phyloP scores from a whole-genome alignment of 2,329 filamentous ascomycete genomes.

The Aspergillus sp. region DNA sequence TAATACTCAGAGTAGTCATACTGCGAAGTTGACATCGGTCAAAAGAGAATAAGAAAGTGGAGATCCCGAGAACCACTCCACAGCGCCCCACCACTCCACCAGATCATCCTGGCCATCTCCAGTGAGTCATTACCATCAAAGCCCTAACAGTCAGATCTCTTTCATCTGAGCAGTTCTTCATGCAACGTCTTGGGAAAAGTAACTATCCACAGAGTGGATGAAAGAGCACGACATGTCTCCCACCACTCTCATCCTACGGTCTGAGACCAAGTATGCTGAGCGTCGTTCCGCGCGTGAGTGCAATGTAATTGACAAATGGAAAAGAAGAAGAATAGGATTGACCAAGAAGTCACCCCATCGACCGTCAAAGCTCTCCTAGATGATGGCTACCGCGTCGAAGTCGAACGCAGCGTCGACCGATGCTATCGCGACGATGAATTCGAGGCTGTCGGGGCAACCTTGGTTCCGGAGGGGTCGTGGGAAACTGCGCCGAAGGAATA shows the following conservation, averaged over 20 bases:
- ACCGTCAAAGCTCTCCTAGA: not conserved
- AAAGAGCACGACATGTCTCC: not conserved
- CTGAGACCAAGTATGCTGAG: not conserved
- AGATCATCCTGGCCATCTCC: too few species aligned
- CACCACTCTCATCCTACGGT: not conserved
- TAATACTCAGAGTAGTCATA: too few species aligned
- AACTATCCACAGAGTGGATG: too few species aligned
- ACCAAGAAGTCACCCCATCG: not conserved
- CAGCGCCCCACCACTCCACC: too few species aligned
- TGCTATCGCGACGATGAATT: not conserved
- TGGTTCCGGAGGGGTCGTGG: not conserved
- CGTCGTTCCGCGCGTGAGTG: not conserved
- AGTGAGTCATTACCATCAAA: too few species aligned
- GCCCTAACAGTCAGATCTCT: too few species aligned
- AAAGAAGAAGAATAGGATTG: not conserved
- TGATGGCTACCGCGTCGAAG: not conserved
- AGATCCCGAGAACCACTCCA: too few species aligned
- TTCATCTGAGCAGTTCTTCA: too few species aligned
- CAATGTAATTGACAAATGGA: not conserved
- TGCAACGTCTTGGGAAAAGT: too few species aligned
- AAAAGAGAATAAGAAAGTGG: too few species aligned
- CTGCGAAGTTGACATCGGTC: too few species aligned
- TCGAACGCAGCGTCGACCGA: not conserved
- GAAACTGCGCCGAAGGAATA: not conserved
- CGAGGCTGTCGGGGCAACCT: not conserved